These are phyloP conservation scores for Marchantia paleacea DNA, from an alignment of 225 moss, liverwort and hornwort species.

Conservation along the genomic window DNA sequence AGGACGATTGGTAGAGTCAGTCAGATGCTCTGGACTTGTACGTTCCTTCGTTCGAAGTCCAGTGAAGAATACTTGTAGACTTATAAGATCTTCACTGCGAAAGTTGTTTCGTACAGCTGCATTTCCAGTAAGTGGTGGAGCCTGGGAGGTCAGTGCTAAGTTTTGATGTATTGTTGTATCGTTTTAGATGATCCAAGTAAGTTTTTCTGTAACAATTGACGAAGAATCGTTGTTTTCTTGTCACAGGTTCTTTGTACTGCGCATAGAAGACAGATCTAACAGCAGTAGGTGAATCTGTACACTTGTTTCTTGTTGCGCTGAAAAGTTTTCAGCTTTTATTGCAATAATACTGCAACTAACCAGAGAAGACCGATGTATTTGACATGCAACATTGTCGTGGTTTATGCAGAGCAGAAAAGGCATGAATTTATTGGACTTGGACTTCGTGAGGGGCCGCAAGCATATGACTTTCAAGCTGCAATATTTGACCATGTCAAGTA, in stretches of 20 bases:
- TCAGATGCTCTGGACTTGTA: no score
- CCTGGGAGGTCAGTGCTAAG: neutral
- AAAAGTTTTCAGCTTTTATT: neutral
- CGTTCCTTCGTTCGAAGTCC: neutral
- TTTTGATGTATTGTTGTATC: neutral
- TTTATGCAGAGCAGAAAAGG: constrained; percentile 59
- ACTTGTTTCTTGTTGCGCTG: neutral
- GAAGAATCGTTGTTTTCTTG: constrained; percentile 4
- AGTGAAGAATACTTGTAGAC: neutral
- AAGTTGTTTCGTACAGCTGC: neutral
- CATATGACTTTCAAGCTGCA: constrained; percentile 98
- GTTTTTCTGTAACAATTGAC: neutral
- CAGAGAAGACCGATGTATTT: neutral
- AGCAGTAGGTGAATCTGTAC: constrained; percentile 31
- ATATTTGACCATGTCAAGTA: constrained; percentile 92
- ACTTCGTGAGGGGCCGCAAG: constrained; percentile 88
- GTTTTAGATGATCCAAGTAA: neutral
- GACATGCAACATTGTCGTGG: constrained; percentile 18
- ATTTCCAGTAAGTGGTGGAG: neutral
- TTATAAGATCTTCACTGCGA: neutral
- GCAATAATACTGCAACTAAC: neutral
- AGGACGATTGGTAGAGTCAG: neutral
- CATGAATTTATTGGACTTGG: constrained; percentile 97
- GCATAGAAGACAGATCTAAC: constrained; percentile 84
- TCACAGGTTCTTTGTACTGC: constrained; percentile 93